Base-by-base conservation (phyloP, 352 stramenopile genomes). In the Phytophthora litchii region DNA sequence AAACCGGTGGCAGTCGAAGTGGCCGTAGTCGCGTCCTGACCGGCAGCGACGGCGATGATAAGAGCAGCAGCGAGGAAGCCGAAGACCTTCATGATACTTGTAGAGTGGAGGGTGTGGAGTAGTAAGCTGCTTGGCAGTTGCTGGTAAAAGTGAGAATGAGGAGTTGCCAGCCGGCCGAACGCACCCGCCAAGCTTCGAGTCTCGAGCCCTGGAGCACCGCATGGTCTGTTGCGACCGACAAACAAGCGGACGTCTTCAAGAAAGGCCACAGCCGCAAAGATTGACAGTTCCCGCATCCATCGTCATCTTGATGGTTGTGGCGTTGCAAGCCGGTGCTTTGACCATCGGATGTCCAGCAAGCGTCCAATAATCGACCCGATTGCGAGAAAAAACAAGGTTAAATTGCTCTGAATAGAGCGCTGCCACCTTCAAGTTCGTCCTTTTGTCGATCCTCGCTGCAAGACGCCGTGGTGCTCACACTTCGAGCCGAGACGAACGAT, bases 71-170 rank as follows among this genome's bases (percentile, higher is more conserved):
- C 62, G 50, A 76, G 54, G 67, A 76, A 65, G 21, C 64, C 48
- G 66, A 78, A 78, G 41, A 71, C 45, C 62, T 78, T 75, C 70
- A 78, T 73, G 59, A 62, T 73, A 58, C 46, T 75, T 54, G 43
- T 9, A 34, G 47, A 49, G 38, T 35, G 21, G 46, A 27, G 31
- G 40, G 17, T 23, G 45, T 23, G 34, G 38, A 20, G 54, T 42
- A 46, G 57, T 61, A 72, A 61, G 60, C 60, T 72, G 52, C 58
- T 76, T 62, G 66, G 61, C 64, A 66, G 49, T 78, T 67, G 66
- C 66, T 65, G 59, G 70, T 49, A 72, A 74, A 72, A 74, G 51
- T 59, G 21, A 45, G 62, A 78, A 74, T 78, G 70, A 75, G 52
- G 17, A 60, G 27, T 27, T 52, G 43, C 14, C 2, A 54, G 54